Evolutionary conservation across 805 yeast species (phyloP), one percentile per base, ranked within the genome.

Genomic region (Candida patagonica): DNA sequence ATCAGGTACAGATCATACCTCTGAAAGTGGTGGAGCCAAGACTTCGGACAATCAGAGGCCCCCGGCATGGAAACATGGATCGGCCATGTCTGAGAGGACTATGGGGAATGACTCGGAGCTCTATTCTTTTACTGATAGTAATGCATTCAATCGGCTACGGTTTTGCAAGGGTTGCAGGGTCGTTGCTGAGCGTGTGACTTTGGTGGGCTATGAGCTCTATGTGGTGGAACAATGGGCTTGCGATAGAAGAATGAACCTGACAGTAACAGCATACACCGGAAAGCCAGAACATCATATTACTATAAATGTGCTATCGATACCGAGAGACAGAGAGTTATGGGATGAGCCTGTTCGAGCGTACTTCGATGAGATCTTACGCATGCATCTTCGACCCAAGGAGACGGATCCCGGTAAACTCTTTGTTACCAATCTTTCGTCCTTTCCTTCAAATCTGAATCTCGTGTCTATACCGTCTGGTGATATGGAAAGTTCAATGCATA

Each of bases 151-250:
- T 17, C 31, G 37, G 37, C 47, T 58, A 7, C 42, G 44, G 17
- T 35, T 32, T n/a, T 56, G 56, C 42, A 50, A 53, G 6, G 56
- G 51, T 26, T 54, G 57, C 40, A 30, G 25, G 19, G 40, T 46
- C 3, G 51, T 68, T 9, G 46, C 68, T 26, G 73, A 72, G 34
- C 69, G 66, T 40, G 59, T 76, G 4, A 62, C 60, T 7, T 66
- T 80, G 19, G 51, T 66, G 1, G 97, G 98, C 1, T 86, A 81
- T 55, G 97, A 92, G 59, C 73, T 83, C 12, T 92, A 92, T 57
- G 67, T 92, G 27, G 95, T 89, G 8, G 97, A 92, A 57, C 96
- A 89, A 59, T 92, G 98, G 98, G 80, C 83, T 2, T 70, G 80
- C 25, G 78, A 78, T 43, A 66, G 97, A 33, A 67, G 72, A 30